These are phyloP conservation scores for Phaseolus lunatus DNA, from an alignment of 306 rosid genomes.

Conservation along the genomic window DNA sequence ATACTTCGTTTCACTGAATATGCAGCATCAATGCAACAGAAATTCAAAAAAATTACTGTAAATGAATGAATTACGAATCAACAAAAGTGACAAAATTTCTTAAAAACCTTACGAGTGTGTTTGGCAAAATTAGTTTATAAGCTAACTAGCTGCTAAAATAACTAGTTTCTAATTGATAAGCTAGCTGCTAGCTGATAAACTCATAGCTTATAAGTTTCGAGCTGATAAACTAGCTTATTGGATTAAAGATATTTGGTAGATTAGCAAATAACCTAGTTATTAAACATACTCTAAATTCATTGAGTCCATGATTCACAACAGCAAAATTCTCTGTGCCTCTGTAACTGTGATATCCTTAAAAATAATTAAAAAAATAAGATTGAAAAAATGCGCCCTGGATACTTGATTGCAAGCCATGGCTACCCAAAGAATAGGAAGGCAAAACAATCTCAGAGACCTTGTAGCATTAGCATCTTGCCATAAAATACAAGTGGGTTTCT, in stretches of 20 bases:
- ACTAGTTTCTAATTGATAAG: no score
- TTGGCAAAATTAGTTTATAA: no score
- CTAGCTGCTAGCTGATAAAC: no score
- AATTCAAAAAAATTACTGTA: not conserved
- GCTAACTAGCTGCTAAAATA: no score
- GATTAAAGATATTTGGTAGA: no score
- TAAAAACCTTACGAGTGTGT: not conserved
- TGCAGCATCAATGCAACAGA: conserved; percentile 16
- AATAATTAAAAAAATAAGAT: not conserved
- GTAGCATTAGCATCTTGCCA: conserved; percentile 7
- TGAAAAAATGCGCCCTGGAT: not conserved
- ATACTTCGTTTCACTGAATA: conserved; percentile 10
- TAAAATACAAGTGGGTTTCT: not conserved
- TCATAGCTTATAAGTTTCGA: no score
- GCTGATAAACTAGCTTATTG: no score
- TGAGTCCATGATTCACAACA: not conserved
- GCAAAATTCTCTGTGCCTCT: not conserved
- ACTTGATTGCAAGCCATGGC: not conserved
- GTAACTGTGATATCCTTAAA: not conserved
- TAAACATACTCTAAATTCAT: not conserved
- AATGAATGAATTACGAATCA: no score
- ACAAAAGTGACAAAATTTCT: not conserved
- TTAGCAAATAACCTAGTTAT: no score
- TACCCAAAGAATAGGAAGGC: conserved; percentile 16
- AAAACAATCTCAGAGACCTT: not conserved